Conservation (phyloP, 768 basidiomycete genomes). For the Mycena amicta region DNA sequence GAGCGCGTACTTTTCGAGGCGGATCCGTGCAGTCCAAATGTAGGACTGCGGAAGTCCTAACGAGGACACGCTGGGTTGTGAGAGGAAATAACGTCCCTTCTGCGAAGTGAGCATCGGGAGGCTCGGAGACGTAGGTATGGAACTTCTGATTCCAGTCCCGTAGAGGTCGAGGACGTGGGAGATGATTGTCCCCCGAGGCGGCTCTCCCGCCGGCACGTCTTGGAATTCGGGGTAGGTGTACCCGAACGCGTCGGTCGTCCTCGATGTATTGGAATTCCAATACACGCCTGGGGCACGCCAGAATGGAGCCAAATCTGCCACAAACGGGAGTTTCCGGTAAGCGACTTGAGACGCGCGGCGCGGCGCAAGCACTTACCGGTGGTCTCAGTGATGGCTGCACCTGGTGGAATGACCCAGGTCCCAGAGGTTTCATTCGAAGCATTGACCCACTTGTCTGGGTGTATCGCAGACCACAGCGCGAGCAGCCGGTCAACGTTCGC, state of each 20-base stretch:
- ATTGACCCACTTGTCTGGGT: conserved; percentile 43
- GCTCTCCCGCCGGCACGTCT: conserved; percentile 34
- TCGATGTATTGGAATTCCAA: conserved; percentile 40
- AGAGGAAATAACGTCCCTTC: background rate
- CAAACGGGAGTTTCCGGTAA: background rate
- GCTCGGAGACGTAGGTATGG: background rate
- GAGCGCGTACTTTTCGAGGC: conserved; percentile 45
- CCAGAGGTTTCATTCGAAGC: conserved; percentile 31
- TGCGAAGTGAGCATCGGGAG: background rate
- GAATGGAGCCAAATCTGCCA: conserved; percentile 50
- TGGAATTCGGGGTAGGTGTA: conserved; percentile 59
- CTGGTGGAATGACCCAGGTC: conserved; percentile 35
- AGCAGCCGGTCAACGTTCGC: conserved; percentile 55
- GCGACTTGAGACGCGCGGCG: background rate
- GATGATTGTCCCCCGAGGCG: conserved; percentile 29
- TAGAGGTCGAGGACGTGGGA: conserved; percentile 44
- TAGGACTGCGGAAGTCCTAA: conserved; percentile 33
- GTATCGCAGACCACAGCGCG: conserved; percentile 51
- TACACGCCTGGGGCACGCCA: conserved; percentile 39
- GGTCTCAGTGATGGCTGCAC: conserved; percentile 28
- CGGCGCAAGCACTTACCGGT: conserved; percentile 28
- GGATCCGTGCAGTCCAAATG: conserved; percentile 47
- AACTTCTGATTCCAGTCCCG: conserved; percentile 13
- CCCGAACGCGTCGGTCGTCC: conserved; percentile 35
- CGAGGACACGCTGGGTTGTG: background rate